Conservation (phyloP, 1,284 basidiomycete species). For the Waitea zeae region DNA sequence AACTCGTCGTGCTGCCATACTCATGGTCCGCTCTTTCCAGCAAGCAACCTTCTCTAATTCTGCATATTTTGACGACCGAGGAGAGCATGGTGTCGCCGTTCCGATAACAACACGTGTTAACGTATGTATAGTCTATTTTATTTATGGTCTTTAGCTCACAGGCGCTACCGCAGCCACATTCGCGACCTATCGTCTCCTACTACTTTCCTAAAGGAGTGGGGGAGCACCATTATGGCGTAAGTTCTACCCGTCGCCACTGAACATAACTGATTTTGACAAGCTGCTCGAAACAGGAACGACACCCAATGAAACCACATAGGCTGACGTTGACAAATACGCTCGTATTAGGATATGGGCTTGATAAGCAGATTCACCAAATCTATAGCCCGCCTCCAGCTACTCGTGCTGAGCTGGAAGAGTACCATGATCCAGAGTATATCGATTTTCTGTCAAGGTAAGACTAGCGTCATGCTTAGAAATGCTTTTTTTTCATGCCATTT, state of each 20-base stretch:
- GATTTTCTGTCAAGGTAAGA: conserved; percentile 80
- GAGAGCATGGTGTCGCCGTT: conserved; percentile 43
- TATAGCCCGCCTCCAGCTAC: conserved; percentile 85
- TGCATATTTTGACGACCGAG: conserved; percentile 58
- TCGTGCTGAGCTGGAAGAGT: conserved; percentile 75
- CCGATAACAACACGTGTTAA: conserved; percentile 61
- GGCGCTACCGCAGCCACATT: conserved; percentile 46
- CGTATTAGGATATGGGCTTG: conserved; percentile 91
- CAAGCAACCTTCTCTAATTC: conserved; percentile 50
- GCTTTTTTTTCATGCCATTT: conserved; percentile 1
- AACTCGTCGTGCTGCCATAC: too few relatives aligned
- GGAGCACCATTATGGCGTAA: conserved; percentile 87
- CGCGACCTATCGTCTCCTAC: conserved; percentile 81
- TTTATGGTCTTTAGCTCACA: conserved; percentile 2
- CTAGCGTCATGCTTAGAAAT: background rate
- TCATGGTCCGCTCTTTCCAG: conserved; percentile 25
- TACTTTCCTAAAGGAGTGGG: conserved; percentile 93
- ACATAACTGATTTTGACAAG: too few relatives aligned
- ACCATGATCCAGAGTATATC: conserved; percentile 91
- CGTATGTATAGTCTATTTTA: conserved; percentile 17
- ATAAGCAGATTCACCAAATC: conserved; percentile 87
- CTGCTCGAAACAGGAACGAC: conserved; percentile 55
- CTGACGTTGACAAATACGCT: conserved; percentile 90
- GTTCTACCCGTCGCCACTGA: conserved; percentile 15
- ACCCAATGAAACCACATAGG: conserved; percentile 97